phyloP scores from a whole-genome alignment of 2,329 filamentous ascomycete genomes.

The Pseudocercospora cruenta region DNA sequence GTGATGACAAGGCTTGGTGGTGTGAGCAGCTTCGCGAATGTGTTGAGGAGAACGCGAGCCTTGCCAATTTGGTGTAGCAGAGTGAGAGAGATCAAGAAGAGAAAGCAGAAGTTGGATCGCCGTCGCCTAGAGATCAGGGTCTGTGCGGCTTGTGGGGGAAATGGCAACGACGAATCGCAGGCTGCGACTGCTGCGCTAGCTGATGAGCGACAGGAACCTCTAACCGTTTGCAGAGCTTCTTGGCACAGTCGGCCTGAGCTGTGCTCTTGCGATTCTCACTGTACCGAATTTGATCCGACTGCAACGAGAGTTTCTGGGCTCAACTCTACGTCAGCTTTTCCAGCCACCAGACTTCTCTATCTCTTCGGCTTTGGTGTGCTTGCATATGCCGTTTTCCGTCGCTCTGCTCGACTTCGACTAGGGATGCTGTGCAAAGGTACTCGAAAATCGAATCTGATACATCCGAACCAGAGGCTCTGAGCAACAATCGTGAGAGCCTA shows the following conservation, averaged over 20 bases:
- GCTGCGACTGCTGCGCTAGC: neutral
- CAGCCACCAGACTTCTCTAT: neutral
- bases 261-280: too few species aligned
- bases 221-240: neutral
- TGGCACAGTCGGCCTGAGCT: too few species aligned
- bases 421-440: too few species aligned
- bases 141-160: neutral
- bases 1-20: neutral
- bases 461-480: too few species aligned
- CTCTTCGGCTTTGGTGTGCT: neutral
- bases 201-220: neutral
- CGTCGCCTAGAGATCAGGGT: neutral
- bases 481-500: neutral
- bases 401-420: too few species aligned
- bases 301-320: neutral
- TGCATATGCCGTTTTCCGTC: too few species aligned
- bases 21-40: slow-evolving; percentile 4
- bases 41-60: neutral
- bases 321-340: neutral
- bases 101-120: slow-evolving; percentile 12
- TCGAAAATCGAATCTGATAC: too few species aligned
- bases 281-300: neutral
- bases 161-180: neutral
- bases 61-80: neutral
- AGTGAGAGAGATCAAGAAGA: neutral